These are phyloP conservation scores for Volvox reticuliferus DNA, from an alignment of 139 green algal genomes.

Conservation along the genomic window DNA sequence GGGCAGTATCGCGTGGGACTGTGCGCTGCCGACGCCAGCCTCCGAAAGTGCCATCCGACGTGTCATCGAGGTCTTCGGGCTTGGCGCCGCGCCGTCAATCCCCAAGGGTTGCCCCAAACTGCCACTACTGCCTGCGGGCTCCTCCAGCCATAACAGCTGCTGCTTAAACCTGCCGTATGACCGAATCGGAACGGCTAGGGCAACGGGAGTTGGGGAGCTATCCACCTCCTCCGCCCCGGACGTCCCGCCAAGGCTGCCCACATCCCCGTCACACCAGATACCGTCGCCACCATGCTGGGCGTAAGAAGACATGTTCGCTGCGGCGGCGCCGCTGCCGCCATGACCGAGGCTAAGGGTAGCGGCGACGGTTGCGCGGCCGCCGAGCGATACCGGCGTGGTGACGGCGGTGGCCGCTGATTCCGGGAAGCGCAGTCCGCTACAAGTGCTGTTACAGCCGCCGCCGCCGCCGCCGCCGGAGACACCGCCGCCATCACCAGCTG, in stretches of 20 bases:
- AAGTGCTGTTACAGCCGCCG: background rate
- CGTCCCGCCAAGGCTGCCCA: background rate
- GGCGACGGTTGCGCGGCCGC: too few species aligned
- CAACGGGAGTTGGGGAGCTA: background rate
- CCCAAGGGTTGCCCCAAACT: background rate
- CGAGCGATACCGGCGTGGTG: background rate
- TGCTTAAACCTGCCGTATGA: background rate
- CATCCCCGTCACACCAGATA: background rate
- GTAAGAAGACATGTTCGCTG: background rate
- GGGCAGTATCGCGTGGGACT: background rate
- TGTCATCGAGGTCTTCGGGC: background rate
- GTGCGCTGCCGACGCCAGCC: background rate
- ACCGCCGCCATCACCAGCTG: background rate
- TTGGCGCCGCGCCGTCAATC: background rate
- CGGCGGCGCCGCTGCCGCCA: background rate
- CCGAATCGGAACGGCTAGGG: background rate
- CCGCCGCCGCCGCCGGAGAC: background rate
- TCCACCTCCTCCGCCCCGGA: background rate
- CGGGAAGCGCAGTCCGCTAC: background rate
- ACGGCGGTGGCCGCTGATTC: background rate
- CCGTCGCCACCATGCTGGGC: background rate
- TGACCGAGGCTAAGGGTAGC: background rate
- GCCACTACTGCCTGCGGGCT: background rate
- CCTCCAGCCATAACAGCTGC: background rate
- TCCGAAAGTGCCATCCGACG: background rate